A percentile compares a stretch with the other conserved stretches of the same genome.
phyloP scores from a whole-genome alignment of 805 yeast genomes.

The Lipomyces orientalis region DNA sequence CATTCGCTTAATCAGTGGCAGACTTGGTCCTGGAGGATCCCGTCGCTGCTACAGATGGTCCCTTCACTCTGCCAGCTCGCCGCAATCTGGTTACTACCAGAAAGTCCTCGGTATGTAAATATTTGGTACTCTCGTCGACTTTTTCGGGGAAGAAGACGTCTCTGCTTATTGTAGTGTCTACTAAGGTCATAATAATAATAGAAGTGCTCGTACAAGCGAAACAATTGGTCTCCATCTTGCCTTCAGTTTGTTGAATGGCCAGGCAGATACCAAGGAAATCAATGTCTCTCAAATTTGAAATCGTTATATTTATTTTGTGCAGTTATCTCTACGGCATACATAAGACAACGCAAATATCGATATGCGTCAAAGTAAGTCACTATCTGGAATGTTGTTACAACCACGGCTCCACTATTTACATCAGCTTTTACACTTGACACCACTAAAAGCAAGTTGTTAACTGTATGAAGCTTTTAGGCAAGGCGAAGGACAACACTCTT shows the following conservation, averaged over 20 bases:
- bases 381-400: conserved; percentile 2
- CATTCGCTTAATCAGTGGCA: neutral
- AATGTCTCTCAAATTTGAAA: neutral
- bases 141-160: too few species aligned
- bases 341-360: conserved; percentile 1
- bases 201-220: neutral
- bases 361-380: conserved; percentile 3
- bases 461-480: too few species aligned
- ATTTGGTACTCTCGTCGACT: too few species aligned
- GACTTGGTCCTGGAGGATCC: conserved; percentile 46
- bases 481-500: too few species aligned
- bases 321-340: neutral
- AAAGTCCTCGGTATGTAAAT: conserved; percentile 56
- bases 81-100: conserved; percentile 51
- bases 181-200: conserved; percentile 35
- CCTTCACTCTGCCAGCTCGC: conserved; percentile 47
- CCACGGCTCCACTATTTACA: too few species aligned
- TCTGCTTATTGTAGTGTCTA: too few species aligned
- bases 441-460: too few species aligned
- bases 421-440: too few species aligned
- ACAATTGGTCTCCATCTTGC: neutral
- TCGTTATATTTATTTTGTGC: conserved; percentile 1
- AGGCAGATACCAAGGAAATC: neutral
- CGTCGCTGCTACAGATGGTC: conserved; percentile 50
- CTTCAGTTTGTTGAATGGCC: neutral